phyloP scores from a whole-genome alignment of 345 rosid genomes.

The Eutrema heterophyllum region DNA sequence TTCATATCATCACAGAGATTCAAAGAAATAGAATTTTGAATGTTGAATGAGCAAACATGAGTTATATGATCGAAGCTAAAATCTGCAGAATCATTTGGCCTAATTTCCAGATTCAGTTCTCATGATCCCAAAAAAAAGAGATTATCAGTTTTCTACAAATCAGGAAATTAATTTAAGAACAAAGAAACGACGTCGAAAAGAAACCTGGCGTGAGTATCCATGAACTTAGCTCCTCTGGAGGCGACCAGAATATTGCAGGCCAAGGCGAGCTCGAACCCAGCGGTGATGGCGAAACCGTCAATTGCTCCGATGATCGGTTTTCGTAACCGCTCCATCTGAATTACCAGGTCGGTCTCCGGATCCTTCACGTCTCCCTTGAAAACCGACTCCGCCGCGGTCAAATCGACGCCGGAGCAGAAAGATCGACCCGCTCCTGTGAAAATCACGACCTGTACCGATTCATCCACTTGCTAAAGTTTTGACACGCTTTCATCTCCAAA shows the following conservation, averaged over 20 bases:
- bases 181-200: neutral
- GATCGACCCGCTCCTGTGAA: slow-evolving; percentile 74
- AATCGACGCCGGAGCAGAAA: slow-evolving; percentile 88
- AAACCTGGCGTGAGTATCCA: slow-evolving; percentile 86
- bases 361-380: slow-evolving; percentile 96
- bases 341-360: slow-evolving; percentile 56
- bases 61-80: neutral
- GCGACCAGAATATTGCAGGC: slow-evolving; percentile 87
- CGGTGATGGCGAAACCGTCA: slow-evolving; percentile 81
- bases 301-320: slow-evolving; percentile 90
- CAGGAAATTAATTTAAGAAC: neutral
- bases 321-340: slow-evolving; percentile 73
- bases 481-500: no score
- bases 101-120: no score
- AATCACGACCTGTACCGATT: slow-evolving; percentile 57
- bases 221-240: slow-evolving; percentile 65
- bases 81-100: neutral
- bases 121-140: no score
- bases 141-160: neutral
- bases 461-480: slow-evolving; percentile 23
- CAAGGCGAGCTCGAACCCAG: slow-evolving; percentile 84
- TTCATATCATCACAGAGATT: neutral
- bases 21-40: neutral
- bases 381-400: slow-evolving; percentile 77
- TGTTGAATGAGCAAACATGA: neutral